A percentile compares a stretch with the other conserved stretches of the same genome.
phyloP scores from a whole-genome alignment of 768 basidiomycete genomes.

The Filobasidium floriforme region DNA sequence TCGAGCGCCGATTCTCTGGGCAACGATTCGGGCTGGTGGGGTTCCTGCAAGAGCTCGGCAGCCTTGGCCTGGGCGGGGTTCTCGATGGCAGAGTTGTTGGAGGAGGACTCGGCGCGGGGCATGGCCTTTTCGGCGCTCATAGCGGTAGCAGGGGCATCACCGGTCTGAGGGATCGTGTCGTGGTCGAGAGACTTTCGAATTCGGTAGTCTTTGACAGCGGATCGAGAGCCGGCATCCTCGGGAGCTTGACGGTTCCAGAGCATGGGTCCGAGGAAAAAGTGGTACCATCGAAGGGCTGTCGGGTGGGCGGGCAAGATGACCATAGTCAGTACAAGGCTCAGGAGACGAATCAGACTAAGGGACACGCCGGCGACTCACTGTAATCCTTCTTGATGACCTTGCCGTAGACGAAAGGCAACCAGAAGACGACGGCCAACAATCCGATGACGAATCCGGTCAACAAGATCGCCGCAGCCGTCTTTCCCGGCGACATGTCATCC shows the following conservation, averaged over 20 bases:
- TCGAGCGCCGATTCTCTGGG: not conserved
- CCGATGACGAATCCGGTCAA: slow-evolving; percentile 44
- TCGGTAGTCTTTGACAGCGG: slow-evolving; percentile 44
- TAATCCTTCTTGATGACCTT: slow-evolving; percentile 48
- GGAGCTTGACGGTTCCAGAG: slow-evolving; percentile 46
- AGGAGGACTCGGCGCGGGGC: not conserved
- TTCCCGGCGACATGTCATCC: slow-evolving; percentile 34
- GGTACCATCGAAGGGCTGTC: slow-evolving; percentile 43
- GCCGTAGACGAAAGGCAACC: slow-evolving; percentile 47
- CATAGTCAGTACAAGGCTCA: not conserved
- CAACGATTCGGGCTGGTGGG: not conserved
- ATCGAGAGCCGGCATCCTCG: slow-evolving; percentile 34
- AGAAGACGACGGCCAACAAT: slow-evolving; percentile 45
- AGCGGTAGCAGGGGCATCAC: not conserved
- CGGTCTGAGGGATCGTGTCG: not conserved
- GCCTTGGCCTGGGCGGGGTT: not conserved
- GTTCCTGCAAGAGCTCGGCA: slow-evolving; percentile 1
- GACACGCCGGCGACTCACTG: slow-evolving; percentile 29
- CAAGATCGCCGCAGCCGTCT: slow-evolving; percentile 45
- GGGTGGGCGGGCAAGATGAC: not conserved
- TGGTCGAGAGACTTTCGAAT: slow-evolving; percentile 13
- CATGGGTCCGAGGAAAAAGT: slow-evolving; percentile 48
- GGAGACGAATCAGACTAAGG: not conserved
- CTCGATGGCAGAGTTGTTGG: slow-evolving; percentile 1
- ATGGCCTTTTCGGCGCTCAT: not conserved